A percentile compares a stretch with the other conserved stretches of the same genome.
Conservation (phyloP, 768 basidiomycete species). For the Tylopilus sp. region DNA sequence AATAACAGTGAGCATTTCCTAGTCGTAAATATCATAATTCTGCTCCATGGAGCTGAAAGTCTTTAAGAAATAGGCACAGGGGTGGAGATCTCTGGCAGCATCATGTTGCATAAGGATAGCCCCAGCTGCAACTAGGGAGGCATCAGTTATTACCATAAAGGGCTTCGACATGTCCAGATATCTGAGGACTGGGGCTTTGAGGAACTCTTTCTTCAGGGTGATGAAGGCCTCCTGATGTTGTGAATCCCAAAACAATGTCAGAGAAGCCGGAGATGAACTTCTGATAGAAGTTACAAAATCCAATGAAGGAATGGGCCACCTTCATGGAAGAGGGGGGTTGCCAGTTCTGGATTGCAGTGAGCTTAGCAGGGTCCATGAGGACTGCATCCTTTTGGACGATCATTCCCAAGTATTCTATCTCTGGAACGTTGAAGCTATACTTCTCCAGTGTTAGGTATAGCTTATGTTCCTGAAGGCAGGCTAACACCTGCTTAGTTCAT, state of each 20-base stretch:
- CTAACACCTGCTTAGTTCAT: not conserved
- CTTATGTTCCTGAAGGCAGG: not conserved
- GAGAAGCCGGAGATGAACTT: not conserved
- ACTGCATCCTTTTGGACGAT: not conserved
- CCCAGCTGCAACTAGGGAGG: not conserved
- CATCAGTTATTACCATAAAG: not conserved
- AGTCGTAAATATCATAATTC: not conserved
- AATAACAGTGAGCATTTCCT: too few species aligned
- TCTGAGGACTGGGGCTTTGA: not conserved
- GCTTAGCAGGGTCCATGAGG: not conserved
- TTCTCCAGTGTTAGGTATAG: not conserved
- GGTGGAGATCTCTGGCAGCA: not conserved
- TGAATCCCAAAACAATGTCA: not conserved
- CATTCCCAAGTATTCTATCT: not conserved
- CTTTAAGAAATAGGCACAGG: not conserved
- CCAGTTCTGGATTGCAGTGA: not conserved
- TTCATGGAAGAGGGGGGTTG: too few species aligned
- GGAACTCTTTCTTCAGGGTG: not conserved
- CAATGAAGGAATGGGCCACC: not conserved
- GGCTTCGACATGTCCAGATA: not conserved
- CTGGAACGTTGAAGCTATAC: not conserved
- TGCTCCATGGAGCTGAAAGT: not conserved
- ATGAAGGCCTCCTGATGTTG: not conserved
- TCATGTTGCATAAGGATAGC: not conserved
- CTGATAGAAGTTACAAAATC: not conserved